Base-by-base conservation (phyloP, 2,329 filamentous ascomycete genomes). In the Westerdykella sp. region DNA sequence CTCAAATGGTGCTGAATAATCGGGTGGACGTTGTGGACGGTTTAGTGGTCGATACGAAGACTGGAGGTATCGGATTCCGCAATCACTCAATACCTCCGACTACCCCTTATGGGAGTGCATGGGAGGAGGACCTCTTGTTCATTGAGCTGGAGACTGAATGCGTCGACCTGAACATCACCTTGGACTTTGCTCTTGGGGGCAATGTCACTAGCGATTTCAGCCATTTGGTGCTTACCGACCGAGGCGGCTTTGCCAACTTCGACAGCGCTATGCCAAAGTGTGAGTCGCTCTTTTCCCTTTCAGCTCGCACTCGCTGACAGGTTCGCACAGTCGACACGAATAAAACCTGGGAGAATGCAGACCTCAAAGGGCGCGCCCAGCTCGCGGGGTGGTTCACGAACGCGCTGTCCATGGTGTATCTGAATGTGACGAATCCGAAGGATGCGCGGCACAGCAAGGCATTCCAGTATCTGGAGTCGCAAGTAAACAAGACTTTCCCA, bases 51-150 rank as follows among this genome's bases (percentile, higher is more conserved):
- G 69, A 75, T 45, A 63, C 60, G 6, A 51, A 57, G 21, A 56
- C 53, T 11, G 71, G 71, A 1, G 69, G 70, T 0, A 59, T 74
- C 25, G 72, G 72, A 0, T 69, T 74, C 11, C 63, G 73, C 15
- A 73, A 74, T 47, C 71, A 73, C 44, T 72, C 67, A 0, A 42
- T 63, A 0, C 73, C 73, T 2, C 40, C 50, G 1, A 54, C 51
- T 0, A 44, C 66, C 3, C 35, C 47, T 2, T 61, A 57, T 39
- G 73, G 72, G 0, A 66, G 59, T 5, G 55, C 51, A 2, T 76
- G 73, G 73, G 56, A 59, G 0, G 73, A 77, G 43, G 72, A 76
- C 42, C 37, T 76, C 5, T 63, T 76, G 0, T 76, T 73, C 48
- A 47, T 75, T 10, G 66, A 73, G 46, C 73, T 73, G 0, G 65